Base-by-base conservation (phyloP, 2,329 filamentous ascomycete species). In the Microdochium paspali region DNA sequence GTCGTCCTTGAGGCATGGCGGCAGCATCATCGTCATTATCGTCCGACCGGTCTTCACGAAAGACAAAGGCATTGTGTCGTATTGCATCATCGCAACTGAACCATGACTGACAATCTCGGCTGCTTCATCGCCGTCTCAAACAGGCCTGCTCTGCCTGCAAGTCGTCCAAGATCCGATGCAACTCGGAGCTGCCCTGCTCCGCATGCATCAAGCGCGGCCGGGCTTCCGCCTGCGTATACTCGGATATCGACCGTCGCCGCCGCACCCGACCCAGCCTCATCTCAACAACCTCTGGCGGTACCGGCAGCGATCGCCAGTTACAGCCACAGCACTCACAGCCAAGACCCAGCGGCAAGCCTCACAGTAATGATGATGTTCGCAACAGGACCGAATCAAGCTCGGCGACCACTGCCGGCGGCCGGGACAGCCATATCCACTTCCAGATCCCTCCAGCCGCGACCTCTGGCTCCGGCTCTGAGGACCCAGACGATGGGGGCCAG, bases 61-160 rank as follows among this genome's bases (percentile, higher is more conserved):
- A n/a, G n/a, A n/a, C n/a, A n/a, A n/a, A n/a, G n/a, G n/a, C n/a
- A n/a, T n/a, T n/a, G n/a, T n/a, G n/a, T n/a, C n/a, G n/a, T n/a
- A n/a, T n/a, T n/a, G n/a, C n/a, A n/a, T n/a, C n/a, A n/a, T n/a
- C n/a, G n/a, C n/a, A n/a, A n/a, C n/a, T n/a, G n/a, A n/a, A 35
- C 31, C n/a, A n/a, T 40, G 15, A 9, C 6, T 40, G 35, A 35
- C 31, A n/a, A n/a, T 35, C 31, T 6, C 10, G 6, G 13, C 35
- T 40, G n/a, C 35, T 21, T 15, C 35, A 15, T 40, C 35, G 12
- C 18, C 10, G 18, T 21, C 35, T 10, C 35, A 40, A 7, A 6
- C 35, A 40, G 47, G 47, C 47, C 24, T 48, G 47, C 44, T 35
- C 44, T 30, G 43, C 47, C 21, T 48, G 47, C 32, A 48, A 48